phyloP scores from a whole-genome alignment of 1,284 basidiomycete species.

The Tylopilus sp. region DNA sequence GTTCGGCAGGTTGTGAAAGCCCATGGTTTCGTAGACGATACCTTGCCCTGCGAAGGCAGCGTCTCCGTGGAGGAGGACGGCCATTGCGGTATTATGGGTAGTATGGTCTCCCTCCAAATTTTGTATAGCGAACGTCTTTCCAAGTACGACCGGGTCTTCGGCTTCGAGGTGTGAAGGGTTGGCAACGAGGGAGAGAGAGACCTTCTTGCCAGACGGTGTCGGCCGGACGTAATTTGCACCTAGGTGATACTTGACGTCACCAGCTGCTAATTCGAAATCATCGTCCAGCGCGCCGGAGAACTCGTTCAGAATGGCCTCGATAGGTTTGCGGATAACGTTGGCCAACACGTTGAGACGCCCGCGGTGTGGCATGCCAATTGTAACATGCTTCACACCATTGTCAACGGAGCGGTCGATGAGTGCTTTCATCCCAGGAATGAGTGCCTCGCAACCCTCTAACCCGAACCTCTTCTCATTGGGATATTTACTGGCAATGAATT shows the following conservation, averaged over 20 bases:
- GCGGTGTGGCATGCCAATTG: constrained; percentile 99
- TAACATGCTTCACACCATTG: constrained; percentile 90
- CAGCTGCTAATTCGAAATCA: constrained; percentile 66
- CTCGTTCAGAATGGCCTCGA: constrained; percentile 98
- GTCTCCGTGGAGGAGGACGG: constrained; percentile 94
- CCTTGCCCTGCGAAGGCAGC: constrained; percentile 99
- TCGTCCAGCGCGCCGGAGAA: constrained; percentile 76
- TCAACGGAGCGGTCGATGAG: constrained; percentile 98
- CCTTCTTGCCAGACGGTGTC: constrained; percentile 97
- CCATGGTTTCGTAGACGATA: constrained; percentile 99
- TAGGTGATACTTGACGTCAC: constrained; percentile 99
- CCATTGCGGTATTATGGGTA: constrained; percentile 81
- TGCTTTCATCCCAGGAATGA: constrained; percentile 99
- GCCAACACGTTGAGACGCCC: constrained; percentile 96
- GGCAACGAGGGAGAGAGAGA: constrained; percentile 94
- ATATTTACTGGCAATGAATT: constrained; percentile 97
- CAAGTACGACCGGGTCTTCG: constrained; percentile 95
- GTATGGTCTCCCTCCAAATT: constrained; percentile 88
- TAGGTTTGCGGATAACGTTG: constrained; percentile 97
- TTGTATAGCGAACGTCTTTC: constrained; percentile 95
- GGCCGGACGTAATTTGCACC: constrained; percentile 99
- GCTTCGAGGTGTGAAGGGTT: constrained; percentile 99
- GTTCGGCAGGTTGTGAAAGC: constrained; percentile 91
- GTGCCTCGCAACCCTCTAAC: constrained; percentile 95
- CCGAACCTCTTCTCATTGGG: constrained; percentile 99